Base-by-base conservation (phyloP, 75 land plant genomes). In the Picea sitchensis region DNA sequence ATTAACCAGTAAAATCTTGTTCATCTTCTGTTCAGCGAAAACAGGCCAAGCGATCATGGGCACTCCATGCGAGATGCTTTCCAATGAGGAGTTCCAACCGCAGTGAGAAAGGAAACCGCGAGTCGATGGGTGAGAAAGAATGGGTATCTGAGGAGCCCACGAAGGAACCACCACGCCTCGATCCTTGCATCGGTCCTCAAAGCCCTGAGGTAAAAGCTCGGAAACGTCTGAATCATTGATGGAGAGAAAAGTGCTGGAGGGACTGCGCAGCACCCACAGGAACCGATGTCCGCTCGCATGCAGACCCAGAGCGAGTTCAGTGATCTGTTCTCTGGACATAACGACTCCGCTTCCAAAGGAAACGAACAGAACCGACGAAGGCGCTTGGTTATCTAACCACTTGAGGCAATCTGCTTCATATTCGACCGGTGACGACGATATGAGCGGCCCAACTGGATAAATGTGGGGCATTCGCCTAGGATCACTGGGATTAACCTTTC, bases 331-430 rank as follows among this genome's bases (percentile, higher is more conserved):
- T 15, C 32, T 31, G 44, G 85, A 82, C 14, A 79, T 7, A 15
- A n/a, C 60, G 14, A 61, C 80, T 2, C 34, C 17, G 85, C 87
- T 85, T n/a, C 87, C 87, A n/a, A 85, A 85, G 14, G 85, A 72
- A 34, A 85, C 54, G 34, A 47, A 85, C 23, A 79, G 21, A 9
- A 85, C 77, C 20, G 87, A 83, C 38, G 12, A 32, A 3, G 83
- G 71, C 14, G 82, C 51, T 14, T 68, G 85, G 2, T 59, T 18
- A 26, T 76, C 85, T 15, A 84, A 61, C 85, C 85, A 84, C 14
- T 76, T 14, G 47, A 84, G 61, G 32, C 61, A 76, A 0, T 7
- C 20, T 1, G 21, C 36, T 44, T 73, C 30, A 6, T 47, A 12
- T 1, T 21, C 23, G 0, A 20, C 75, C 17, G 36, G 47, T 17